Evolutionary conservation across 2,329 filamentous ascomycete species (phyloP), one percentile per base, ranked within the genome.

Genomic region (Microsporum canis): DNA sequence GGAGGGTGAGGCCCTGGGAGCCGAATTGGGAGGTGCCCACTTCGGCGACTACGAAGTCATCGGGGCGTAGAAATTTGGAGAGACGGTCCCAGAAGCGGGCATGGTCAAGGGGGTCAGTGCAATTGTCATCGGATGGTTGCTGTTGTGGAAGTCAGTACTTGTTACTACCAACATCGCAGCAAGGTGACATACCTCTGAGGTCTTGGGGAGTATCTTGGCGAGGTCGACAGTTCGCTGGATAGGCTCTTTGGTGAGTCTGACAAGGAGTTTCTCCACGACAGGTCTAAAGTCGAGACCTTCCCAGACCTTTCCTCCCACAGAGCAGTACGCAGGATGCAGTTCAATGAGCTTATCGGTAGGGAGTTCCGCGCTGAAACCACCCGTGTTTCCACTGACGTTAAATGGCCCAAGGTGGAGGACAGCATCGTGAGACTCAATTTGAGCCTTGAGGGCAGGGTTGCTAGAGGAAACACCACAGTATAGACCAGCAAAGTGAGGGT

Each of bases 21-120:
- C 65, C 67, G 47, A 66, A 69, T 57, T 68, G 66, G 23, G 67
- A 64, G 8, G 67, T 69, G 1, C 67, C 67, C 8, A 66, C 66
- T 62, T 69, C 67, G 8, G 63, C 65, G 41, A 69, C 61, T 12
- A 69, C 58, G 43, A 65, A 66, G 49, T 69, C 67, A 31, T 66
- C 60, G 5, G 64, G 61, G 14, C 57, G 59, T 17, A 64, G 43
- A 36, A 60, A 64, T 36, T 61, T 61, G 45, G 57, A 58, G 14
- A 64, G 34, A 27, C 63, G 57, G 51, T 47, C 57, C 63, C 63
- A 64, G 61, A 64, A 64, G 27, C 61, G 57, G 3, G 51, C 61
- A 17, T 64, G 63, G 31, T 63, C 60, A 23, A 64, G 57, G 33
- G 59, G 59, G 36, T 64, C 63, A 29, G 17, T 57, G 10, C 53